Percentiles rank a stretch among this genome's conserved stretches.
These are phyloP conservation scores for Phytophthora idaei DNA, from an alignment of 352 stramenopile genomes.

Conservation along the genomic window DNA sequence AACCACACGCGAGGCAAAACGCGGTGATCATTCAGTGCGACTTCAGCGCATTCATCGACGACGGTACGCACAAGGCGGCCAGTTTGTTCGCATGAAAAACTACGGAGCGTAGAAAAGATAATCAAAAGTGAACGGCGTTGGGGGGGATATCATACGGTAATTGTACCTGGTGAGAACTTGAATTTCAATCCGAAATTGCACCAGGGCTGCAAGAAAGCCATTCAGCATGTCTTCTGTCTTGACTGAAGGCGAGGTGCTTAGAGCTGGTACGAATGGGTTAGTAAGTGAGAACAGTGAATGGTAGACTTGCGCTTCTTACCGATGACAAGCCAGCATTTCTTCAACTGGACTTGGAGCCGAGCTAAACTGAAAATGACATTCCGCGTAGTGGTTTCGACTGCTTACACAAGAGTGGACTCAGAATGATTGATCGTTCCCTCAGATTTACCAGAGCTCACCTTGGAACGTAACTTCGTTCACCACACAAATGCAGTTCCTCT, in stretches of 20 bases:
- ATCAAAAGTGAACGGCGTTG: neutral
- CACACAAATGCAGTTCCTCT: slow-evolving; percentile 65
- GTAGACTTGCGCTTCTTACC: slow-evolving; percentile 35
- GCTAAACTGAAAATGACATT: slow-evolving; percentile 66
- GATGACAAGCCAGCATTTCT: slow-evolving; percentile 69
- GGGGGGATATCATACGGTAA: neutral
- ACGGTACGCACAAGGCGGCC: slow-evolving; percentile 51
- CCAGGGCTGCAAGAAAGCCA: slow-evolving; percentile 58
- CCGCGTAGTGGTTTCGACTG: slow-evolving; percentile 53
- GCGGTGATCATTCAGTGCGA: slow-evolving; percentile 43
- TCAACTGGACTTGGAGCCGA: slow-evolving; percentile 56
- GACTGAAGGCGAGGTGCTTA: slow-evolving; percentile 1
- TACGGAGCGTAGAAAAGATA: neutral
- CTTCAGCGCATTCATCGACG: slow-evolving; percentile 60
- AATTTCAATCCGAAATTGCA: slow-evolving; percentile 62
- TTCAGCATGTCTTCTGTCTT: slow-evolving; percentile 27
- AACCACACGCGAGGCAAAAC: slow-evolving; percentile 77
- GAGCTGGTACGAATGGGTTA: neutral
- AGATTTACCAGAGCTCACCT: slow-evolving; percentile 33
- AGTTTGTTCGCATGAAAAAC: slow-evolving; percentile 45
- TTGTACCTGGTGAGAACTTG: slow-evolving; percentile 56
- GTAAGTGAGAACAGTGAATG: neutral
- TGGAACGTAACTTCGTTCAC: slow-evolving; percentile 40
- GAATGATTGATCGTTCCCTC: neutral
- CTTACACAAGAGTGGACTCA: slow-evolving; percentile 1